Evolutionary conservation across 805 yeast species (phyloP).

Genomic region (Wickerhamomyces chaumierensis): DNA sequence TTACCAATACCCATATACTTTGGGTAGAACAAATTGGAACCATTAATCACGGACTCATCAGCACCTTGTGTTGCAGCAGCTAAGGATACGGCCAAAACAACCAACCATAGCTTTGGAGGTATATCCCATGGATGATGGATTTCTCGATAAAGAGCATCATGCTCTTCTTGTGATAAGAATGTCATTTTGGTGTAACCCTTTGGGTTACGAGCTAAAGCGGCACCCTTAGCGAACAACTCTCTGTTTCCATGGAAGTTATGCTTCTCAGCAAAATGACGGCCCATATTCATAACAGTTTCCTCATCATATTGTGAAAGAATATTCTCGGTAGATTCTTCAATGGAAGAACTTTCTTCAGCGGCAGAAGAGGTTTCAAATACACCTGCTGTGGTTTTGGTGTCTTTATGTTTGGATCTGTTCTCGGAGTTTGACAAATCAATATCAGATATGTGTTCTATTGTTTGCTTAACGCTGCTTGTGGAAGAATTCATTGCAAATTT

Average conservation of each 20-base stretch:
- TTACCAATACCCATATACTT: slow-evolving; percentile 34
- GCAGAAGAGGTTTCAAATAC: not conserved
- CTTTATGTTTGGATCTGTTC: too few relatives aligned
- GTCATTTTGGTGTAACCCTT: slow-evolving; percentile 45
- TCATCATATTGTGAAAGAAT: slow-evolving; percentile 42
- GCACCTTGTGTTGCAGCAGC: slow-evolving; percentile 70
- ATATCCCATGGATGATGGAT: slow-evolving; percentile 28
- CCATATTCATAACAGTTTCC: slow-evolving; percentile 54
- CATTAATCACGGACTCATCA: slow-evolving; percentile 66
- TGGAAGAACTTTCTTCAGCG: not conserved
- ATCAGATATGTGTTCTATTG: not conserved
- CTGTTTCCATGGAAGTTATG: slow-evolving; percentile 28
- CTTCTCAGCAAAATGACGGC: slow-evolving; percentile 46
- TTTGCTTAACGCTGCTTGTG: not conserved
- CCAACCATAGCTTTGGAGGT: slow-evolving; percentile 31
- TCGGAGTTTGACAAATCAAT: not conserved
- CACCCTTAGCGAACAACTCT: slow-evolving; percentile 47
- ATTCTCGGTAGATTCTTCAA: slow-evolving; percentile 16
- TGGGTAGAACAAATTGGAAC: slow-evolving; percentile 54
- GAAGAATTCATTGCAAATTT: too few relatives aligned
- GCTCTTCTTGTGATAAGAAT: slow-evolving; percentile 41
- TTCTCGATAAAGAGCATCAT: slow-evolving; percentile 33
- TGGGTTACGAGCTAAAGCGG: slow-evolving; percentile 52
- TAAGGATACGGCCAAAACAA: slow-evolving; percentile 53
- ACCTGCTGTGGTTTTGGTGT: not conserved